Percentiles rank a stretch among this genome's conserved stretches.
These are phyloP conservation scores for Trametes meyenii DNA, from an alignment of 768 basidiomycete genomes.

Conservation along the genomic window DNA sequence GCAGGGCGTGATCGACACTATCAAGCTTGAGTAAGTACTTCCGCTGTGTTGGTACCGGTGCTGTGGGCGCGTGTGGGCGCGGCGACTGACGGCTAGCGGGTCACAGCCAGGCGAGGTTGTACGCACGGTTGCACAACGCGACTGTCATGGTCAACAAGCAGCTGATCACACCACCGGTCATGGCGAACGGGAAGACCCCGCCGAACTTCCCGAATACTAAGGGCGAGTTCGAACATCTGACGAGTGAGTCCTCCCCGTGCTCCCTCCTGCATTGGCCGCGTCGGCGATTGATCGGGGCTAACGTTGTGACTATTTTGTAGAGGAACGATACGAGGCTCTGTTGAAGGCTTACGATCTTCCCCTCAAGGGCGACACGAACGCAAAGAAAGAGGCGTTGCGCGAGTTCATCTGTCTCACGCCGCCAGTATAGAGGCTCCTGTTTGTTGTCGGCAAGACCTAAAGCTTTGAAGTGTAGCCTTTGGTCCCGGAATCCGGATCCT, in stretches of 20 bases:
- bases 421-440: background rate
- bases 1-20: slow-evolving; percentile 33
- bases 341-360: slow-evolving; percentile 40
- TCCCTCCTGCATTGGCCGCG: background rate
- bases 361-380: slow-evolving; percentile 42
- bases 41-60: background rate
- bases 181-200: slow-evolving; percentile 40
- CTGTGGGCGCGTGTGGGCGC: too few species aligned
- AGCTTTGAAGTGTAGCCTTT: too few species aligned
- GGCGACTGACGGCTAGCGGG: background rate
- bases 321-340: slow-evolving; percentile 45
- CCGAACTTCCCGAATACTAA: slow-evolving; percentile 41
- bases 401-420: slow-evolving; percentile 41
- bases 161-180: slow-evolving; percentile 35
- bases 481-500: background rate
- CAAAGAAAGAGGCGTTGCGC: slow-evolving; percentile 43
- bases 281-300: background rate
- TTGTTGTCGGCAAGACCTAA: background rate
- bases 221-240: slow-evolving; percentile 50
- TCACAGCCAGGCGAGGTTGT: slow-evolving; percentile 41
- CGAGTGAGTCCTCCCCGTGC: slow-evolving; percentile 35
- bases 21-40: slow-evolving; percentile 39
- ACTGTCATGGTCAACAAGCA: slow-evolving; percentile 37
- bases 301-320: slow-evolving; percentile 23
- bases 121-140: slow-evolving; percentile 41